Base-by-base conservation (phyloP, 768 basidiomycete species). In the Auriscalpium orientale region DNA sequence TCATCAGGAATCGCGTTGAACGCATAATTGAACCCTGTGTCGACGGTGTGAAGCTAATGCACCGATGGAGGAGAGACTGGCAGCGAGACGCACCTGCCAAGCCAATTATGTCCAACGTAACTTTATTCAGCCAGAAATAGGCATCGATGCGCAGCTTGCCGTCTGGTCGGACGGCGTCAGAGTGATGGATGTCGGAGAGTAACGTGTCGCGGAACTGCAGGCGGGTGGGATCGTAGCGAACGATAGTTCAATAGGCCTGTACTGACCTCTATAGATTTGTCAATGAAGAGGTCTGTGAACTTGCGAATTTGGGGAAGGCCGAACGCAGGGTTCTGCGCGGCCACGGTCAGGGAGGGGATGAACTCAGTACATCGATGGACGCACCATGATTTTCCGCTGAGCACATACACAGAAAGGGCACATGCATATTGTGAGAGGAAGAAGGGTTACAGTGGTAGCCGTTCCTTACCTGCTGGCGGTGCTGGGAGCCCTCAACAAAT, bases 11-110 rank as follows among this genome's bases (percentile, higher is more conserved):
- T 56, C 12, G 58, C 49, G 1, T 34, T 22, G n/a, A 60, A 60
- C 13, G 52, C 20, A 51, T 60, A 48, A 35, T 58, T 58, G 34
- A 60, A 60, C 11, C 58, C 58, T 60, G 4, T 13, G 34, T 50
- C 12, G 21, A 11, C 34, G 1, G 21, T 44, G 15, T 58, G 28
- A 46, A 37, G 22, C 34, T 15, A 20, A 13, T 18, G 2, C 28
- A 7, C 28, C 7, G 5, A 28, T 28, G 28, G 28, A 28, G 28
- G 35, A 18, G 5, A 3, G 13, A 48, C n/a, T 8, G 15, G 20
- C 5, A 5, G 11, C n/a, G 16, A 15, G 9, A 7, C 54, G 20
- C 21, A 55, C 54, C 54, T 12, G 54, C 47, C 15, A 55, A 18
- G 28, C 54, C 48, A 16, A 55, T 55, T 1, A 55, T 55, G 48